phyloP scores from a whole-genome alignment of 2,329 filamentous ascomycete genomes.

The Fonsecaea nubica region DNA sequence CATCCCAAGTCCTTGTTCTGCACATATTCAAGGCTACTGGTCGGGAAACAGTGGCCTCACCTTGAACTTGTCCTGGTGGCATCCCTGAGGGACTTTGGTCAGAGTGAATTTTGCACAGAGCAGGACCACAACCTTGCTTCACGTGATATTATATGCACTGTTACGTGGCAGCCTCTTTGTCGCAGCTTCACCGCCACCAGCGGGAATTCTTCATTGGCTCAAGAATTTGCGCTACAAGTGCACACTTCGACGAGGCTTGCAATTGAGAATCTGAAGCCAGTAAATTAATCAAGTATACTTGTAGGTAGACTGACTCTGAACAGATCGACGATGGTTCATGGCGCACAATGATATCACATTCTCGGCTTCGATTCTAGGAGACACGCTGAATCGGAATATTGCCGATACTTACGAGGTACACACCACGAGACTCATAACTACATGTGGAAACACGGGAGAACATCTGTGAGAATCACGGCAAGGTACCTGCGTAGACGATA shows the following conservation, averaged over 20 bases:
- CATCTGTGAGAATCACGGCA: not conserved
- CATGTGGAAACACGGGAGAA: constrained; percentile 12
- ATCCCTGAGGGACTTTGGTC: not conserved
- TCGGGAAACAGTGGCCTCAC: not conserved
- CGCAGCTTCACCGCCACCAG: not conserved
- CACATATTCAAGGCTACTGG: not conserved
- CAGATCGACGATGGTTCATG: not conserved
- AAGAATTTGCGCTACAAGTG: not conserved
- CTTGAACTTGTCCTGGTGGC: not conserved
- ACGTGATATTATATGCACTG: not conserved
- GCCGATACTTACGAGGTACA: not conserved
- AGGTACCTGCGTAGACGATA: constrained; percentile 27
- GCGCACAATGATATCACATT: not conserved
- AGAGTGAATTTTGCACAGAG: not conserved
- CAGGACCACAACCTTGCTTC: not conserved
- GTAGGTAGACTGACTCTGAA: not conserved
- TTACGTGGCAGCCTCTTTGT: not conserved
- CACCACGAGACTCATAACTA: not conserved
- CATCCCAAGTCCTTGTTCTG: not conserved
- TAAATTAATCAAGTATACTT: not conserved
- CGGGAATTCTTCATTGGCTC: not conserved
- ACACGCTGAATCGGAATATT: constrained; percentile 3
- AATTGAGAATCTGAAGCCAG: not conserved
- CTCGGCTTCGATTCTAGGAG: constrained; percentile 2
- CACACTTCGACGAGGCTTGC: not conserved